Evolutionary conservation across 2,329 filamentous ascomycete genomes (phyloP).

Genomic region (Pyrenochaeta sp.): DNA sequence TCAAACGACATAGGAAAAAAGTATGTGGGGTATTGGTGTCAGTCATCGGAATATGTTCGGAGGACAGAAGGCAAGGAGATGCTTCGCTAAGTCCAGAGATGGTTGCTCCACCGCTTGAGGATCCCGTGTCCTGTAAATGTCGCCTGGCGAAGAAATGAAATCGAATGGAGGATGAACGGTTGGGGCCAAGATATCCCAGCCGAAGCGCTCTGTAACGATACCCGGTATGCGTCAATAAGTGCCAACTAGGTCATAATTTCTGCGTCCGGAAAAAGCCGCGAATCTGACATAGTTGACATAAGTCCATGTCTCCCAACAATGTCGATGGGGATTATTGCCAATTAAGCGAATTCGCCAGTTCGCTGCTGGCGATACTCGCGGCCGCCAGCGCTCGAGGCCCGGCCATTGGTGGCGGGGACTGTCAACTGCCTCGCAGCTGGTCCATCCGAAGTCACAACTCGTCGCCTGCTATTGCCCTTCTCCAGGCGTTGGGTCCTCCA

Average conservation of each 20-base stretch:
- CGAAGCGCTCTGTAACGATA: background rate
- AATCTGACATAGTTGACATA: constrained; percentile 1
- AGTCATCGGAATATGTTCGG: constrained; percentile 1
- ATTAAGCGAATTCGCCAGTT: constrained; percentile 28
- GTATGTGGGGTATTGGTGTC: background rate
- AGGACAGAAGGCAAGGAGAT: constrained; percentile 5
- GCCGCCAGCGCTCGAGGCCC: constrained; percentile 43
- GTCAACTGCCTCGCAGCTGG: constrained; percentile 34
- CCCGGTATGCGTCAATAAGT: background rate
- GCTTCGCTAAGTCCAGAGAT: background rate
- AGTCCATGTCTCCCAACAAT: background rate
- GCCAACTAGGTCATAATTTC: background rate
- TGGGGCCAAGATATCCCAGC: background rate
- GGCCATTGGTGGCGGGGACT: constrained; percentile 38
- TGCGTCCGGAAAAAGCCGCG: background rate
- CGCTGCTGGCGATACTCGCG: constrained; percentile 39
- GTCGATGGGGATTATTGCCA: background rate
- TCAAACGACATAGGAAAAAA: constrained; percentile 17
- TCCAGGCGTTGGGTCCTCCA: constrained; percentile 75
- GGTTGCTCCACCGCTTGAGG: background rate
- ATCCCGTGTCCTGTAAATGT: background rate
- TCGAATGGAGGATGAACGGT: background rate
- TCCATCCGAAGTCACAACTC: constrained; percentile 41
- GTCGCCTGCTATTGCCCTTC: constrained; percentile 34
- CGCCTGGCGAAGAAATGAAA: background rate